These are phyloP conservation scores for Thelonectria blattea DNA, from an alignment of 2,329 filamentous ascomycete species.

Conservation along the genomic window DNA sequence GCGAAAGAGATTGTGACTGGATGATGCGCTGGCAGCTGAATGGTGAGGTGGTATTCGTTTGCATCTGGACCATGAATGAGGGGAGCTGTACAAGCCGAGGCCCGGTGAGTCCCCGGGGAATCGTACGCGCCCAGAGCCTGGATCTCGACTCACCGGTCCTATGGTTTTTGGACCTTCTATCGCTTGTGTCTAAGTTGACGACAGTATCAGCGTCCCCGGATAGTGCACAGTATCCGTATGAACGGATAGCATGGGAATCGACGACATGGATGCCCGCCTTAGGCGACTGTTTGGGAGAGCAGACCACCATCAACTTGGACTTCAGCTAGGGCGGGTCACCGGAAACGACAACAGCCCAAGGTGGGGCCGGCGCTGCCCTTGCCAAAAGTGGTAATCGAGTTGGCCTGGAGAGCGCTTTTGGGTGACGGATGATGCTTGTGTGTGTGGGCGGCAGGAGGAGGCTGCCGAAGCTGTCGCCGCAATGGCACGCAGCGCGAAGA, in stretches of 20 bases:
- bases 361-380: constrained; percentile 26
- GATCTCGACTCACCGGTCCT: constrained; percentile 17
- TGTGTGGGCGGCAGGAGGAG: constrained; percentile 10
- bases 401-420: constrained; percentile 18
- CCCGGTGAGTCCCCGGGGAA: not conserved
- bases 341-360: constrained; percentile 31
- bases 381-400: constrained; percentile 27
- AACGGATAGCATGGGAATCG: constrained; percentile 34
- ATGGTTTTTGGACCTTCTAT: constrained; percentile 20
- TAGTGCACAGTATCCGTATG: not conserved
- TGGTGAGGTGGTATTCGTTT: constrained; percentile 27
- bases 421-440: constrained; percentile 25
- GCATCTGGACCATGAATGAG: constrained; percentile 7
- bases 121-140: not conserved
- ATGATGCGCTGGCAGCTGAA: constrained; percentile 27
- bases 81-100: not conserved
- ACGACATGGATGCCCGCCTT: constrained; percentile 26
- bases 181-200: constrained; percentile 16
- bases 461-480: constrained; percentile 12
- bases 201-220: not conserved
- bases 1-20: constrained; percentile 14
- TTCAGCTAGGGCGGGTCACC: constrained; percentile 34
- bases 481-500: constrained; percentile 11
- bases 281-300: constrained; percentile 33
- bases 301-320: constrained; percentile 23